A percentile compares a stretch with the other conserved stretches of the same genome.
These are phyloP conservation scores for bread wheat (Triticum aestivum) DNA, from an alignment of 176 grass and related monocot genomes.

Conservation along the genomic window DNA sequence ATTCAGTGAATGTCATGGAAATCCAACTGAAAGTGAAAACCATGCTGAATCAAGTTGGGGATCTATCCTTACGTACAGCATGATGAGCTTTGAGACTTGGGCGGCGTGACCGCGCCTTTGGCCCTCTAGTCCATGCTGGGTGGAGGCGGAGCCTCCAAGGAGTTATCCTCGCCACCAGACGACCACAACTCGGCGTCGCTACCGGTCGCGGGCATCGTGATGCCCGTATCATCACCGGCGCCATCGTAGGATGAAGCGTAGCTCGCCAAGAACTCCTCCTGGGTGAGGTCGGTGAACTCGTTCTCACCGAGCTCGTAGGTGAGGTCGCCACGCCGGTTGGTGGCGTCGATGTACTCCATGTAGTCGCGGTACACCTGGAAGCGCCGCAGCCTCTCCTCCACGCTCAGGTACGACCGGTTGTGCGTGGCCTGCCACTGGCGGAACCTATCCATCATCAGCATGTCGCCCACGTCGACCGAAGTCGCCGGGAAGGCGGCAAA, in stretches of 20 bases:
- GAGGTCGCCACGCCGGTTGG: constrained; percentile 11
- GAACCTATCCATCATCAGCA: constrained; percentile 40
- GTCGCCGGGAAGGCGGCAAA: too few species aligned
- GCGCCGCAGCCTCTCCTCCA: constrained; percentile 25
- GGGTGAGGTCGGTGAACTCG: constrained; percentile 53
- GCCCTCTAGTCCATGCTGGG: constrained; percentile 32
- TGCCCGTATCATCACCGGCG: neutral
- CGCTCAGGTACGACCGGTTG: constrained; percentile 23
- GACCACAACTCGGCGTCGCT: neutral
- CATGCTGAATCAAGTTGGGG: too few species aligned
- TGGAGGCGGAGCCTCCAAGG: neutral
- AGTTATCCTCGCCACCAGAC: neutral
- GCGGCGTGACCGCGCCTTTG: constrained; percentile 23
- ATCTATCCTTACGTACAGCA: neutral
- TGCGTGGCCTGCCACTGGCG: constrained; percentile 23
- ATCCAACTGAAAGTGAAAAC: too few species aligned
- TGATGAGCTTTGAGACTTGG: constrained; percentile 25
- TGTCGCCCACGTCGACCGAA: neutral
- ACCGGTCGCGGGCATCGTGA: neutral
- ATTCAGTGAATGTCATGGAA: too few species aligned
- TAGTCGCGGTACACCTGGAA: constrained; percentile 50
- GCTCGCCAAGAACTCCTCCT: constrained; percentile 40
- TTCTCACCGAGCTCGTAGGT: constrained; percentile 47
- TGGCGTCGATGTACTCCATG: constrained; percentile 35
- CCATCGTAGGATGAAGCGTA: neutral